These are phyloP conservation scores for Atkinsonella texensis DNA, from an alignment of 2,329 filamentous ascomycete species.

Conservation along the genomic window DNA sequence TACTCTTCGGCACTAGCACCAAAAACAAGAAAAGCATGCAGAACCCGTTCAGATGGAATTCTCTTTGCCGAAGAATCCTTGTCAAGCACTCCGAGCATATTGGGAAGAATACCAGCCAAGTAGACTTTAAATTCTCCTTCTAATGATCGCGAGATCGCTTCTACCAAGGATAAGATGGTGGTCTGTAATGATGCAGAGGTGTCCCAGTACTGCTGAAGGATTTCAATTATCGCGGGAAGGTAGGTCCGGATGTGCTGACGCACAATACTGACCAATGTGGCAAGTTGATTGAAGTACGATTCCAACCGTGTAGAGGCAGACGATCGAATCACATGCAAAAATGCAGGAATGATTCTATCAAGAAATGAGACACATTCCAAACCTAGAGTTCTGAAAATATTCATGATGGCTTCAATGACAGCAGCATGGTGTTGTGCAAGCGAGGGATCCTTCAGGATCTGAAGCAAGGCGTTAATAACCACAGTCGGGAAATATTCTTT, in stretches of 20 bases:
- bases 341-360: conserved; percentile 86
- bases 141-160: conserved; percentile 84
- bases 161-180: conserved; percentile 83
- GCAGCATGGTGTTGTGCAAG: conserved; percentile 82
- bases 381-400: conserved; percentile 92
- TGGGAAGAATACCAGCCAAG: conserved; percentile 72
- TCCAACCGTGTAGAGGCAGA: conserved; percentile 70
- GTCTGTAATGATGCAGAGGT: conserved; percentile 68
- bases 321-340: conserved; percentile 76
- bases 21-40: conserved; percentile 93
- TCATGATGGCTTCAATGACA: conserved; percentile 97
- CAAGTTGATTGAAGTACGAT: conserved; percentile 95
- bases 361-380: conserved; percentile 94
- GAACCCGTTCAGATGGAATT: conserved; percentile 75
- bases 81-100: conserved; percentile 91
- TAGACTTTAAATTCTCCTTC: conserved; percentile 99
- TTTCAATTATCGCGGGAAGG: conserved; percentile 72
- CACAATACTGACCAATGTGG: conserved; percentile 86
- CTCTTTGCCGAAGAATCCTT: conserved; percentile 66
- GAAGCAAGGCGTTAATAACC: conserved; percentile 88
- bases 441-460: conserved; percentile 83
- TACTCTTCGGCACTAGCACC: conserved; percentile 94
- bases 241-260: conserved; percentile 92
- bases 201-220: conserved; percentile 86
- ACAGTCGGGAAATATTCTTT: conserved; percentile 98